Conservation (phyloP, 768 basidiomycete genomes). For the Collybiopsis confluens region DNA sequence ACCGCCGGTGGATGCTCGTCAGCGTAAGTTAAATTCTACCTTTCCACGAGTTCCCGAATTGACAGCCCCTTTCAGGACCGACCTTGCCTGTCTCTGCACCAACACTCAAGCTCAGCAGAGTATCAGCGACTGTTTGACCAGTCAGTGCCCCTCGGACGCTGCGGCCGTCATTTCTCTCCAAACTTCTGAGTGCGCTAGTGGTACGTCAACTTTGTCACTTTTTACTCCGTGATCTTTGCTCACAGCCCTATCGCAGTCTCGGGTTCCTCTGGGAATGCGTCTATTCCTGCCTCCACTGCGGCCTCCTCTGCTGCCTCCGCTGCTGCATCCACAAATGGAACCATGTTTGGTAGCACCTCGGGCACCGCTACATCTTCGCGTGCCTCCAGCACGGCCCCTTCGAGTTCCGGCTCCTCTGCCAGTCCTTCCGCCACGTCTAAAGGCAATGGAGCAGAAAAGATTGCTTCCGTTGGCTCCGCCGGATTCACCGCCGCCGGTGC, state of each 20-base stretch:
- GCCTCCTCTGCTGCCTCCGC: background rate
- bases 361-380: background rate
- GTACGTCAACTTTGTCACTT: background rate
- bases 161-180: background rate
- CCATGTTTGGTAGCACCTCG: too few relatives aligned
- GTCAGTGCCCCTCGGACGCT: conserved; percentile 1
- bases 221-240: too few relatives aligned
- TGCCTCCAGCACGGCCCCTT: background rate
- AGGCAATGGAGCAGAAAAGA: background rate
- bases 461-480: background rate
- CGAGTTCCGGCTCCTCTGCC: background rate
- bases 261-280: too few relatives aligned
- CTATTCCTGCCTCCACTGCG: background rate
- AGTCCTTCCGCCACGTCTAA: background rate
- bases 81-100: background rate
- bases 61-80: background rate
- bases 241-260: too few relatives aligned
- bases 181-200: background rate
- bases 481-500: background rate
- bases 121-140: background rate
- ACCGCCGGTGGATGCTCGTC: background rate
- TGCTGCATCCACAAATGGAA: background rate
- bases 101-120: conserved; percentile 4
- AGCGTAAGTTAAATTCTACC: background rate
- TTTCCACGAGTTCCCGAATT: too few relatives aligned